phyloP scores from a whole-genome alignment of 352 stramenopile species.

The Phytopythium oedochilum region DNA sequence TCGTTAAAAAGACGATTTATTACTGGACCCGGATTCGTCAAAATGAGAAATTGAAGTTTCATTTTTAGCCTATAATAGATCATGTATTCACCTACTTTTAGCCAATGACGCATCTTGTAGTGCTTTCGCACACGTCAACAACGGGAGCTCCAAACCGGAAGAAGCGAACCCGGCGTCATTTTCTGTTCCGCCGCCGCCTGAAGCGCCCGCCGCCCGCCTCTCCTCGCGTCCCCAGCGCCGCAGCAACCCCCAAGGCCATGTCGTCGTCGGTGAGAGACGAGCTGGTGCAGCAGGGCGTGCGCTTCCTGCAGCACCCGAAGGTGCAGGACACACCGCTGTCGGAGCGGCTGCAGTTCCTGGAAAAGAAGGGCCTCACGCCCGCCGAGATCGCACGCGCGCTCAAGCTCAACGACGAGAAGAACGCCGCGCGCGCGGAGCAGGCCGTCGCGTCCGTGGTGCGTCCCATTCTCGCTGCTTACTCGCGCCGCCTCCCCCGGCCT shows the following conservation, averaged over 20 bases:
- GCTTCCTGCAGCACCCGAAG: constrained; percentile 73
- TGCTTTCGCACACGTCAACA: constrained; percentile 16
- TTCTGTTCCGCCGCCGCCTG: not conserved
- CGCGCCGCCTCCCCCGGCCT: too few species aligned
- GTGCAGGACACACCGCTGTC: constrained; percentile 75
- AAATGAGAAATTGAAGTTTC: constrained; percentile 14
- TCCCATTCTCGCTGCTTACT: constrained; percentile 2
- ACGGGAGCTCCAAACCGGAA: not conserved
- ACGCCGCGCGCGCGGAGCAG: constrained; percentile 34
- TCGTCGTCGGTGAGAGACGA: constrained; percentile 42
- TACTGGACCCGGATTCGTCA: not conserved
- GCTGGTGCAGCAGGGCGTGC: constrained; percentile 64
- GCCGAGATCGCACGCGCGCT: constrained; percentile 61
- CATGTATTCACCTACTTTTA: not conserved
- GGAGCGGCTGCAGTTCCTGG: constrained; percentile 60
- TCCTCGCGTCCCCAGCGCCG: too few species aligned
- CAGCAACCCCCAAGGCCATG: too few species aligned
- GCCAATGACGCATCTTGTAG: too few species aligned
- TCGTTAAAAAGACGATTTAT: not conserved
- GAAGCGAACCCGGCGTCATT: too few species aligned
- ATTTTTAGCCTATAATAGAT: constrained; percentile 3
- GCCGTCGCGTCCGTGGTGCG: constrained; percentile 58
- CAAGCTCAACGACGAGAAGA: constrained; percentile 67
- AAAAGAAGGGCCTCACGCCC: constrained; percentile 72
- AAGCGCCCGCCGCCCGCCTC: not conserved